phyloP scores from a whole-genome alignment of 176 grass and related monocot genomes.

The Oryza glaberrima region DNA sequence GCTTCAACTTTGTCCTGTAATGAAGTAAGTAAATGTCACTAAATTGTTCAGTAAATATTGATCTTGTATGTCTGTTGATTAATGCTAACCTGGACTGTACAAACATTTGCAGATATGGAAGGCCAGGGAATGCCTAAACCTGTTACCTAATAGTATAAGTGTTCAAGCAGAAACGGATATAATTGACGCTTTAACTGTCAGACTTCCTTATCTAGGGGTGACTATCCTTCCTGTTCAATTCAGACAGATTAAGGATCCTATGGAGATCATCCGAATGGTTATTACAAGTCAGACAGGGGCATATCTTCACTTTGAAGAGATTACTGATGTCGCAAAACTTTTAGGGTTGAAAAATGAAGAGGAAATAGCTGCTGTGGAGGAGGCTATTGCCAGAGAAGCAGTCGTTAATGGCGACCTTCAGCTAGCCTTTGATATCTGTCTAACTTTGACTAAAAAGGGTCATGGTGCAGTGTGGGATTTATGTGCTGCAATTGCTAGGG shows the following conservation, averaged over 20 bases:
- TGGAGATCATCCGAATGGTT: constrained; percentile 83
- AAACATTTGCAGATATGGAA: constrained; percentile 89
- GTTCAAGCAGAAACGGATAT: constrained; percentile 92
- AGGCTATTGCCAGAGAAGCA: constrained; percentile 93
- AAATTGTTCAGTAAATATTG: constrained; percentile 37
- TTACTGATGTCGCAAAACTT: constrained; percentile 86
- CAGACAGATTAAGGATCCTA: constrained; percentile 85
- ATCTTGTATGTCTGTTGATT: constrained; percentile 26
- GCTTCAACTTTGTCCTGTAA: constrained; percentile 88
- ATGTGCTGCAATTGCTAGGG: constrained; percentile 86
- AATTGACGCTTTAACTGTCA: constrained; percentile 90
- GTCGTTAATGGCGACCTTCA: constrained; percentile 84
- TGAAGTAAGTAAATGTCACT: constrained; percentile 63
- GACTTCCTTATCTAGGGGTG: constrained; percentile 89
- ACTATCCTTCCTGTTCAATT: constrained; percentile 96
- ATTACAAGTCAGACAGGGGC: constrained; percentile 83
- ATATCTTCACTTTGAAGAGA: constrained; percentile 94
- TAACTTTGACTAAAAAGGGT: constrained; percentile 70
- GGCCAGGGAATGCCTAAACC: constrained; percentile 92
- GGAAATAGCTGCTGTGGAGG: constrained; percentile 80
- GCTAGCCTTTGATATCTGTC: constrained; percentile 91
- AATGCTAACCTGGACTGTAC: constrained; percentile 42
- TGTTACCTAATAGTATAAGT: constrained; percentile 75
- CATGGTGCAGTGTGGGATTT: constrained; percentile 85
- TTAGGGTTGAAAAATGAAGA: constrained; percentile 85